A percentile compares a stretch with the other conserved stretches of the same genome.
phyloP scores from a whole-genome alignment of 2,329 filamentous ascomycete species.

The Fusarium pseudonygamai region DNA sequence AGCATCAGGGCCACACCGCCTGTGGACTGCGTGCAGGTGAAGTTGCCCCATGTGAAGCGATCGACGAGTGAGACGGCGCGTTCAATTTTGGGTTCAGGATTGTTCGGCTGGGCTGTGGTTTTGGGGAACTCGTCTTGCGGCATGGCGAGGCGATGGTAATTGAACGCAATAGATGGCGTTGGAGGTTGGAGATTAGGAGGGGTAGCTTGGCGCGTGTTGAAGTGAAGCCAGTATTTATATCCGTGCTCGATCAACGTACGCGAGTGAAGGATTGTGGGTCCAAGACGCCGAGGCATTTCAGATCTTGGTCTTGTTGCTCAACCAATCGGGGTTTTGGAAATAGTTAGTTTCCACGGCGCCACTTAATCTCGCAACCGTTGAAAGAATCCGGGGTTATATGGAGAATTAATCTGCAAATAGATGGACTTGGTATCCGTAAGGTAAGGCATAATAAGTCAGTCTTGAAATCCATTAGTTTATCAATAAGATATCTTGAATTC shows the following conservation, averaged over 20 bases:
- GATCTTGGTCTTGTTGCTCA: not conserved
- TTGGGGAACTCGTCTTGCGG: not conserved
- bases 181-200: not conserved
- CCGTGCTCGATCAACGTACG: not conserved
- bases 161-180: accelerated
- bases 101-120: accelerated
- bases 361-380: not conserved
- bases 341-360: not conserved
- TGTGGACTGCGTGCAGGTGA: conserved; percentile 1
- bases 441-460: too few species aligned
- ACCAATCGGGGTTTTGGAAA: not conserved
- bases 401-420: too few species aligned
- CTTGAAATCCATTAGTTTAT: too few species aligned
- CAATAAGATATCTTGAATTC: too few species aligned
- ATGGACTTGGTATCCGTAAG: too few species aligned
- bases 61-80: not conserved
- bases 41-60: conserved; percentile 6
- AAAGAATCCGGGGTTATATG: not conserved
- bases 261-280: not conserved
- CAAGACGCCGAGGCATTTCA: not conserved
- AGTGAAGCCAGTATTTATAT: not conserved
- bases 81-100: not conserved
- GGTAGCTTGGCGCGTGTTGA: not conserved
- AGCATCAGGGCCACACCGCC: conserved; percentile 8
- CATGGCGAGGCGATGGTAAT: not conserved